Conservation (phyloP, 176 grass and related monocot genomes). For the Calamus simplicifolius region DNA sequence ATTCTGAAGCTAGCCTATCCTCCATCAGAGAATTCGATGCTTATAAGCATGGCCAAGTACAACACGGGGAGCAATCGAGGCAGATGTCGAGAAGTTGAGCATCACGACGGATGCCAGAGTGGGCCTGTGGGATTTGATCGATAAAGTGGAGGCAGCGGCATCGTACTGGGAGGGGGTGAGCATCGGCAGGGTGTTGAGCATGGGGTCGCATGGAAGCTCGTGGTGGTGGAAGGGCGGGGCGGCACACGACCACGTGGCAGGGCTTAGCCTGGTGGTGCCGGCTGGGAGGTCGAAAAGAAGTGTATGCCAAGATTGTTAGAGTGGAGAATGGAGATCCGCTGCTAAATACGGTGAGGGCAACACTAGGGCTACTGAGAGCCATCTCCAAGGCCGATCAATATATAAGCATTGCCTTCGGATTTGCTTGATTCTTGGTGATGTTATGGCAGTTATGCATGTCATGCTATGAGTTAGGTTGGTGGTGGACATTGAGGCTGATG, state of each 20-base stretch:
- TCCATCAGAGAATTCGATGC: slow-evolving; percentile 15
- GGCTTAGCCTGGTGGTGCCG: too few species aligned
- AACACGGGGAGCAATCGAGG: slow-evolving; percentile 9
- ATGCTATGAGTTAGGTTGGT: too few species aligned
- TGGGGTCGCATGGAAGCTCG: slow-evolving; percentile 78
- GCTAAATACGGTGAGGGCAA: too few species aligned
- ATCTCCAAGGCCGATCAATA: too few species aligned
- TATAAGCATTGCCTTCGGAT: too few species aligned
- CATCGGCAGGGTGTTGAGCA: slow-evolving; percentile 59
- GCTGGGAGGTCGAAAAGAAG: too few species aligned
- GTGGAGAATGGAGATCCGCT: too few species aligned
- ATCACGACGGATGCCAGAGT: slow-evolving; percentile 54
- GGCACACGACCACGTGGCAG: slow-evolving; percentile 60
- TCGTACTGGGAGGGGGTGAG: slow-evolving; percentile 86
- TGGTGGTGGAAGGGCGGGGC: slow-evolving; percentile 72
- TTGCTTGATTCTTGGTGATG: too few species aligned
- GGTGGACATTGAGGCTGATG: too few species aligned
- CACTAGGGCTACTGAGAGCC: too few species aligned
- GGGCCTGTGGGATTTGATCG: slow-evolving; percentile 48
- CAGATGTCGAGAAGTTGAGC: slow-evolving; percentile 26
- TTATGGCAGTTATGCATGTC: too few species aligned
- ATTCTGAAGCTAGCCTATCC: slow-evolving; percentile 79
- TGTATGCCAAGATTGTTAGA: too few species aligned
- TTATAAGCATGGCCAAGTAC: slow-evolving; percentile 28
- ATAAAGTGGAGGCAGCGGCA: slow-evolving; percentile 50